phyloP scores from a whole-genome alignment of 345 rosid genomes.

The Durio zibethinus region DNA sequence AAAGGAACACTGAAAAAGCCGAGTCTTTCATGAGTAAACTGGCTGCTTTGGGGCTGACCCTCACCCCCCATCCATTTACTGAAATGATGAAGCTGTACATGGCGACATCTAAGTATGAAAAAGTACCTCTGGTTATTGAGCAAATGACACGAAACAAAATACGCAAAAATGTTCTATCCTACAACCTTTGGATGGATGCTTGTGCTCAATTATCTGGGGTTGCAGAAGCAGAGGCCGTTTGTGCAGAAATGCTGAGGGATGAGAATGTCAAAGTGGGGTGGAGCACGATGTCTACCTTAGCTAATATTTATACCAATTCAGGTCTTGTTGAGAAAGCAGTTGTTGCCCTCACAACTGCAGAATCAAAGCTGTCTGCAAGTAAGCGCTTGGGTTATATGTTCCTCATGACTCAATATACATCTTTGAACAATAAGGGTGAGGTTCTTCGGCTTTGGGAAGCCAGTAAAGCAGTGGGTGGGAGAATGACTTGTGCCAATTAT shows the following conservation, averaged over 20 bases:
- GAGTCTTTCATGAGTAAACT: conserved; percentile 51
- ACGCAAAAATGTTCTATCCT: conserved; percentile 48
- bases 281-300: conserved; percentile 51
- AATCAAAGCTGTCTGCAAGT: conserved; percentile 33
- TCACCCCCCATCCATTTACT: conserved; percentile 48
- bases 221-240: conserved; percentile 37
- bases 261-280: conserved; percentile 50
- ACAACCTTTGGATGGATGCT: conserved; percentile 62
- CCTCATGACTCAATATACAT: conserved; percentile 45
- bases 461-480: conserved; percentile 29
- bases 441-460: conserved; percentile 54
- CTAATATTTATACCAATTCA: conserved; percentile 44
- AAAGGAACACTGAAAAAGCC: conserved; percentile 35
- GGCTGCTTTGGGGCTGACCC: conserved; percentile 44
- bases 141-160: conserved; percentile 54
- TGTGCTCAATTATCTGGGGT: conserved; percentile 29
- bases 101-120: conserved; percentile 32
- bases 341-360: conserved; percentile 39
- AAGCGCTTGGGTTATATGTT: conserved; percentile 33
- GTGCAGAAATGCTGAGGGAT: conserved; percentile 47
- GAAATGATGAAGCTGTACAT: conserved; percentile 71
- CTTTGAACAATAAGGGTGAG: conserved; percentile 28
- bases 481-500: conserved; percentile 40
- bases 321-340: conserved; percentile 44
- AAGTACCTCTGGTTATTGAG: conserved; percentile 45